Conservation (phyloP, 345 rosid species). For the Salix arbutifolia region DNA sequence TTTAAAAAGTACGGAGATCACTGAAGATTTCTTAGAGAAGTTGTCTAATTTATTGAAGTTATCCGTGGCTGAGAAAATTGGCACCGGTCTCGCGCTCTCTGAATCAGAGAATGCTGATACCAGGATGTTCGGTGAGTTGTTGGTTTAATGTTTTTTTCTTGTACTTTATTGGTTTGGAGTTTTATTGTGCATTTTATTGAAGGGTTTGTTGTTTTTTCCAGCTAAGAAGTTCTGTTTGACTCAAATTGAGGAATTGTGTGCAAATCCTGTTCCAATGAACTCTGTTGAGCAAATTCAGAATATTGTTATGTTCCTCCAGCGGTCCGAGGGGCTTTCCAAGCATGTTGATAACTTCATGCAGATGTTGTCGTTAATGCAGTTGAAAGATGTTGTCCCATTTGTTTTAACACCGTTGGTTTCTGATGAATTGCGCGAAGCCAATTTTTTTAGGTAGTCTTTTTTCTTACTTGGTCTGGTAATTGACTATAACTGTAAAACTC, state of each 20-base stretch:
- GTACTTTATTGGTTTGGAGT: neutral
- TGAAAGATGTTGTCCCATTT: constrained; percentile 44
- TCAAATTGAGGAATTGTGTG: constrained; percentile 54
- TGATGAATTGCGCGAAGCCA: constrained; percentile 47
- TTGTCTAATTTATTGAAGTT: constrained; percentile 43
- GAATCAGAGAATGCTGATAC: constrained; percentile 52
- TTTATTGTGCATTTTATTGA: neutral
- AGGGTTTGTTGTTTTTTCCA: constrained; percentile 14
- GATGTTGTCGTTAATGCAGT: constrained; percentile 56
- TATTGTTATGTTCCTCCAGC: constrained; percentile 66
- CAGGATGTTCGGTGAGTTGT: constrained; percentile 48
- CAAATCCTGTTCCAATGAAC: constrained; percentile 42
- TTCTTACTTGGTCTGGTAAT: neutral
- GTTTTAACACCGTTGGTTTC: constrained; percentile 61
- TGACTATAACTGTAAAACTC: neutral
- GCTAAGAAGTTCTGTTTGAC: constrained; percentile 70
- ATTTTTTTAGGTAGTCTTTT: constrained; percentile 49
- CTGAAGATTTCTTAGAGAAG: constrained; percentile 42
- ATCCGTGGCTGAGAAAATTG: constrained; percentile 62
- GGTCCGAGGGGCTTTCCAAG: constrained; percentile 61
- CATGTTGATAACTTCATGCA: constrained; percentile 68
- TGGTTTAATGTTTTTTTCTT: neutral
- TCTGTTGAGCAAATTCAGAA: constrained; percentile 71
- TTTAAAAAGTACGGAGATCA: constrained; percentile 39
- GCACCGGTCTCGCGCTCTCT: constrained; percentile 64